These are phyloP conservation scores for Syncephalastrum sp. DNA, from an alignment of 371 early-diverging fungal genomes.

Conservation along the genomic window DNA sequence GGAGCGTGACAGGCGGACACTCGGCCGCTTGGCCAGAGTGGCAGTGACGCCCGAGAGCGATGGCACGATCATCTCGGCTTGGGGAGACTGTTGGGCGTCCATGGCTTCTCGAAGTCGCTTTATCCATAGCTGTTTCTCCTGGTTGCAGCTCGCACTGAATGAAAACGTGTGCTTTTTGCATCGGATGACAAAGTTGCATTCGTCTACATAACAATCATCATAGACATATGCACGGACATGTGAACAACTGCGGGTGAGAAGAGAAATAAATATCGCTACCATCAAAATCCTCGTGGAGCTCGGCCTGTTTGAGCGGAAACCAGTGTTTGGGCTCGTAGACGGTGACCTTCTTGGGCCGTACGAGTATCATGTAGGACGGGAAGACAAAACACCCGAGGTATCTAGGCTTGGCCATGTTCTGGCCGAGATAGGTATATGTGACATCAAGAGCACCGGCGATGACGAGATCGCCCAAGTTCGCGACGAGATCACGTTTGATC, in stretches of 20 bases:
- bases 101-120: constrained; percentile 36
- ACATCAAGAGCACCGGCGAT: constrained; percentile 46
- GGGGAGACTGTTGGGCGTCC: constrained; percentile 14
- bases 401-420: constrained; percentile 33
- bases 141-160: constrained; percentile 43
- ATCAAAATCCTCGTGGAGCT: constrained; percentile 33
- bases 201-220: constrained; percentile 22
- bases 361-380: constrained; percentile 49
- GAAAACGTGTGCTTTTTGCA: constrained; percentile 46
- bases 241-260: background rate
- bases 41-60: constrained; percentile 28
- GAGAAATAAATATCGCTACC: constrained; percentile 29
- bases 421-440: constrained; percentile 38
- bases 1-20: constrained; percentile 22
- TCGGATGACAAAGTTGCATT: constrained; percentile 32
- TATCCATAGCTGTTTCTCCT: constrained; percentile 45
- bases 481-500: constrained; percentile 26
- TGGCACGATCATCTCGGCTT: constrained; percentile 27
- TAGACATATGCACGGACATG: constrained; percentile 1
- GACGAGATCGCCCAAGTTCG: constrained; percentile 31
- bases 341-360: constrained; percentile 52
- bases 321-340: constrained; percentile 58
- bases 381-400: constrained; percentile 59
- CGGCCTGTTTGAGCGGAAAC: constrained; percentile 53
- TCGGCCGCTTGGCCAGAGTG: constrained; percentile 14